These are phyloP conservation scores for Pyricularia sp. DNA, from an alignment of 2,329 filamentous ascomycete genomes.

Conservation along the genomic window DNA sequence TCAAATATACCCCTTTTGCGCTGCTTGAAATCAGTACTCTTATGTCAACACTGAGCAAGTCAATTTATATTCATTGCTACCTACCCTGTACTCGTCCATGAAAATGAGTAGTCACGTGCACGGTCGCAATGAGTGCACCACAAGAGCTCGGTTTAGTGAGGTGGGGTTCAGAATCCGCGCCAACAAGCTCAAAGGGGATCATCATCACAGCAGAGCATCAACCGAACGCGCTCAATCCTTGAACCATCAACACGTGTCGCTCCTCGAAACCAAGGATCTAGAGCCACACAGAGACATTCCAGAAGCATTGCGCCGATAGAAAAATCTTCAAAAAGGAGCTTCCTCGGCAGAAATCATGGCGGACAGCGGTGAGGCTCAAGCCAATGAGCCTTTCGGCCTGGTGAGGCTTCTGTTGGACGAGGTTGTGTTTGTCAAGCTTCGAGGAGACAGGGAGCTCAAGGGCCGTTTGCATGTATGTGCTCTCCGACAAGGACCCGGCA, in stretches of 20 bases:
- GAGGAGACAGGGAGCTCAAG: slow-evolving; percentile 91
- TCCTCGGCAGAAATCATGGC: slow-evolving; percentile 49
- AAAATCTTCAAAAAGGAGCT: not conserved
- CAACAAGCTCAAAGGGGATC: not conserved
- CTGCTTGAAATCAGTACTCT: not conserved
- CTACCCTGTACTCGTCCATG: not conserved
- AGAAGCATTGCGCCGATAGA: not conserved
- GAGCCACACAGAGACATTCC: not conserved
- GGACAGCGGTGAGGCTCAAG: slow-evolving; percentile 55
- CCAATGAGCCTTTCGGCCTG: slow-evolving; percentile 77
- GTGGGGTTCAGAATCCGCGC: not conserved
- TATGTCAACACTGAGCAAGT: not conserved
- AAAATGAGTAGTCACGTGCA: not conserved
- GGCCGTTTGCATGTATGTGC: slow-evolving; percentile 84
- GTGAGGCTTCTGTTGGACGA: slow-evolving; percentile 93
- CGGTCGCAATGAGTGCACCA: not conserved
- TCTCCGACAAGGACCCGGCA: not conserved
- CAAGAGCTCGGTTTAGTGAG: not conserved
- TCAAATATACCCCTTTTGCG: not conserved
- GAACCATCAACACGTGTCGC: not conserved
- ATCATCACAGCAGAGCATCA: not conserved
- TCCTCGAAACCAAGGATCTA: not conserved
- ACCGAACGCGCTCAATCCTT: not conserved
- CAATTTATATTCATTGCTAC: not conserved
- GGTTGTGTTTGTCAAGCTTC: slow-evolving; percentile 92